Base-by-base conservation (phyloP, 306 rosid species). In the Vigna radiata region DNA sequence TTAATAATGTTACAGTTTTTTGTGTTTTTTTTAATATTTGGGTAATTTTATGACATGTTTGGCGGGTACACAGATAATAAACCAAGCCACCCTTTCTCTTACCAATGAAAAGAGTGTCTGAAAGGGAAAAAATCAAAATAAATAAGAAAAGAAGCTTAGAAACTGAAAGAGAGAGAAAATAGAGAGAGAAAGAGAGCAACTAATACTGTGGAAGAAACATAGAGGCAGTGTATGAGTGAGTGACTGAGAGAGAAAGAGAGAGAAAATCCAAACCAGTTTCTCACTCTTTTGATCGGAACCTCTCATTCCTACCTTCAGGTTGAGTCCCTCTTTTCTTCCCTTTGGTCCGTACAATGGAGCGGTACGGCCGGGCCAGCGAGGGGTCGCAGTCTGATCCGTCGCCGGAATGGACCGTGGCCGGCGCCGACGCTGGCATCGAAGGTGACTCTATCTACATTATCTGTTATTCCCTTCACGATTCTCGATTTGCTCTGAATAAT, bases 351-450 rank as follows among this genome's bases (percentile, higher is more conserved):
- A 87, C 93, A 83, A 96, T 96, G 99, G 97, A 89, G 77, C 84
- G 91, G 88, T 89, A 89, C 89, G 97, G 96, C 68, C 90, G 89
- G 70, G 72, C 81, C 58, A 72, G 87, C 59, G 94, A 88, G 43
- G 95, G 88, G 70, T 85, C 98, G 18, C 97, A 84, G 81, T 81
- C 97, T 85, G 97, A 92, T 96, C 97, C 93, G 84, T 73, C 96
- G 74, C 94, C 86, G 61, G 99, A 89, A 79, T 90, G 98, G 97
- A 82, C 85, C 18, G 75, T 50, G 64, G 44, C 80, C 58, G 96
- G 76, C 56, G 83, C 84, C 16, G 93, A 94, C 47, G 68, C 89
- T 0, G 81, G 84, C 6, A 83, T 79, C 10, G 93, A 88, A 82
- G 99, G 99, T 89, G 43, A 79, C 79, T 79, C 14, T 53, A 63